Percentiles rank a stretch among this genome's conserved stretches.
phyloP scores from a whole-genome alignment of 495 filamentous ascomycete species.

The Delitschia confertaspora region DNA sequence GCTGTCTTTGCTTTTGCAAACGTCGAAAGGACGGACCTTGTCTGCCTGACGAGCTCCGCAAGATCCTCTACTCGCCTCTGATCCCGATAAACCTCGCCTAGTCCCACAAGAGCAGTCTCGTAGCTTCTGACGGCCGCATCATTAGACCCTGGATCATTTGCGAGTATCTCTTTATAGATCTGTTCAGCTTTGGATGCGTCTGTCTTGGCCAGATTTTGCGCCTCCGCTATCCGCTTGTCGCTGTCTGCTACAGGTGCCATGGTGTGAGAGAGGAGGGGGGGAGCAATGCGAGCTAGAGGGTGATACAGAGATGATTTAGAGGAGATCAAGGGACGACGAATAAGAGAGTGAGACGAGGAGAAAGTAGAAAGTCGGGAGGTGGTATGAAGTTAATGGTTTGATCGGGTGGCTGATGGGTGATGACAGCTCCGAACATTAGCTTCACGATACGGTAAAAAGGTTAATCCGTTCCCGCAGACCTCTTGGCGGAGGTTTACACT shows the following conservation, averaged over 20 bases:
- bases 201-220: conserved; percentile 69
- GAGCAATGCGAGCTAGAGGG: not conserved
- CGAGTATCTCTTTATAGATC: conserved; percentile 80
- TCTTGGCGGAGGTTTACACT: no score
- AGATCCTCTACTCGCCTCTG: conserved; percentile 72
- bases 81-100: conserved; percentile 90
- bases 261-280: conserved; percentile 6
- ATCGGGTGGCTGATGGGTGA: not conserved
- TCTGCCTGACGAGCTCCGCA: conserved; percentile 81
- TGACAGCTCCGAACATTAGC: no score
- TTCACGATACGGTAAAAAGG: no score
- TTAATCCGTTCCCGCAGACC: no score
- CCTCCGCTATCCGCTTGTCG: conserved; percentile 65
- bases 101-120: conserved; percentile 68
- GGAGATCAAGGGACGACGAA: not conserved
- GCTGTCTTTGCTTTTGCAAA: conserved; percentile 99
- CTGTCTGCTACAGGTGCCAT: conserved; percentile 47
- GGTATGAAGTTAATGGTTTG: not conserved
- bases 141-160: conserved; percentile 69
- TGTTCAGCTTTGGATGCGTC: conserved; percentile 71
- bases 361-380: conserved; percentile 1
- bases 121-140: conserved; percentile 83
- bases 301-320: not conserved
- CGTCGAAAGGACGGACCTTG: conserved; percentile 80
- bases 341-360: not conserved